Evolutionary conservation across 202 grass and related monocot genomes (phyloP).

Genomic region (Digitaria exilis): DNA sequence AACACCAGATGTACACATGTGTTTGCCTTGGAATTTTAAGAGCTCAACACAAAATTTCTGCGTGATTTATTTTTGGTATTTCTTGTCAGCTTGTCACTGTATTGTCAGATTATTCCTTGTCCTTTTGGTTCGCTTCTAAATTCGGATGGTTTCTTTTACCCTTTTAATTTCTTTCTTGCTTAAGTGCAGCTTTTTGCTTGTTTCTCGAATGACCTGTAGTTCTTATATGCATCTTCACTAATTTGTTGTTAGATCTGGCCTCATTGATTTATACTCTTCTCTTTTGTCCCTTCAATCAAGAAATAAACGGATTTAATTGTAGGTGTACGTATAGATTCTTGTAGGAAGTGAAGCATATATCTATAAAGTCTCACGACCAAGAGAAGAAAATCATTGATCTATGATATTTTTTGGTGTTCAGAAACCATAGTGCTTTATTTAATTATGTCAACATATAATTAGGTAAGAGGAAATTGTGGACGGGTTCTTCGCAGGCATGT

Average conservation of each 20-base stretch:
- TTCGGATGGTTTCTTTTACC: neutral
- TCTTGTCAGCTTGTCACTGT: neutral
- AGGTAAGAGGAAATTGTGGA: neutral
- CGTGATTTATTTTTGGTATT: neutral
- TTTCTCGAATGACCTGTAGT: constrained; percentile 1
- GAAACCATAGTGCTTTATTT: neutral
- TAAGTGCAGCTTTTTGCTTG: neutral
- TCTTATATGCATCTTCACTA: neutral
- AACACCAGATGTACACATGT: neutral
- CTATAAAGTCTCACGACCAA: neutral
- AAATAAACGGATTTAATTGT: neutral
- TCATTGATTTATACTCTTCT: constrained; percentile 1
- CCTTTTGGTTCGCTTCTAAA: neutral
- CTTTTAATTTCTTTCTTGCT: neutral
- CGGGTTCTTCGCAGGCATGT: too few relatives aligned
- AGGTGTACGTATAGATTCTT: neutral
- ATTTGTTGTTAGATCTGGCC: neutral
- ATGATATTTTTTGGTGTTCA: neutral
- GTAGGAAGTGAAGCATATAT: neutral
- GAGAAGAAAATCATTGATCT: neutral
- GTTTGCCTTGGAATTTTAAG: neutral
- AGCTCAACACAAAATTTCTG: neutral
- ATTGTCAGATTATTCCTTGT: neutral
- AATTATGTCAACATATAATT: neutral
- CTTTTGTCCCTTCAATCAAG: neutral